phyloP scores from a whole-genome alignment of 1,284 basidiomycete species.

The Sporisorium iseilematis-ciliati region DNA sequence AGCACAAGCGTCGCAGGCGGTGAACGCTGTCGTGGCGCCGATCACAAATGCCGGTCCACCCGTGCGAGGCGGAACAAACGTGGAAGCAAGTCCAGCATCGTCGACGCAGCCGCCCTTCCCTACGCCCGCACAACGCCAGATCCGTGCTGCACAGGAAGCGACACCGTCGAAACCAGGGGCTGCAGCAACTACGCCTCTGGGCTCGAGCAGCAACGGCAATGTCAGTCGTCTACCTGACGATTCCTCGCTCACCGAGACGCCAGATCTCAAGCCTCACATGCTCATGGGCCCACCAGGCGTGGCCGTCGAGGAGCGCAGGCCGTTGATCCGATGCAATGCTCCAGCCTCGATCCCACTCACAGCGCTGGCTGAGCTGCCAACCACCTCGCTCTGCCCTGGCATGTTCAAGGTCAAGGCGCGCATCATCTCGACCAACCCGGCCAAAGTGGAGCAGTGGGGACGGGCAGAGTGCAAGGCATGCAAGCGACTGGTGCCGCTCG shows the following conservation, averaged over 20 bases:
- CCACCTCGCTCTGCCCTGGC: conserved; percentile 39
- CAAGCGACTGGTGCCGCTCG: conserved; percentile 33
- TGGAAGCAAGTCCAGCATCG: conserved; percentile 15
- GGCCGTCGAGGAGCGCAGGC: conserved; percentile 11
- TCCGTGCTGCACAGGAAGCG: conserved; percentile 21
- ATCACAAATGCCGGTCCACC: background rate
- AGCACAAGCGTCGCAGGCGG: background rate
- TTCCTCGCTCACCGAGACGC: conserved; percentile 15
- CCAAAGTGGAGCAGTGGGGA: conserved; percentile 41
- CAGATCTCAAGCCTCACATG: conserved; percentile 26
- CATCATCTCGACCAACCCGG: conserved; percentile 38
- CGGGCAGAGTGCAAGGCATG: conserved; percentile 42
- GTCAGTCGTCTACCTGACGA: conserved; percentile 8
- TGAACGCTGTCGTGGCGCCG: background rate
- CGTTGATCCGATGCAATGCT: conserved; percentile 42
- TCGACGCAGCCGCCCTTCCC: conserved; percentile 31
- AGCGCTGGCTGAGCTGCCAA: conserved; percentile 25
- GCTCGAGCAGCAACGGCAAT: conserved; percentile 18
- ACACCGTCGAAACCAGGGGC: conserved; percentile 14
- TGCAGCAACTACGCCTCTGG: conserved; percentile 8
- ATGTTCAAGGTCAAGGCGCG: conserved; percentile 43
- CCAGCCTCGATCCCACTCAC: conserved; percentile 35
- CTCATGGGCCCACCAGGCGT: conserved; percentile 31
- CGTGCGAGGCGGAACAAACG: background rate
- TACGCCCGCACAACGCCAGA: conserved; percentile 37